phyloP scores from a whole-genome alignment of 306 rosid genomes.

The Mucuna pruriens region DNA sequence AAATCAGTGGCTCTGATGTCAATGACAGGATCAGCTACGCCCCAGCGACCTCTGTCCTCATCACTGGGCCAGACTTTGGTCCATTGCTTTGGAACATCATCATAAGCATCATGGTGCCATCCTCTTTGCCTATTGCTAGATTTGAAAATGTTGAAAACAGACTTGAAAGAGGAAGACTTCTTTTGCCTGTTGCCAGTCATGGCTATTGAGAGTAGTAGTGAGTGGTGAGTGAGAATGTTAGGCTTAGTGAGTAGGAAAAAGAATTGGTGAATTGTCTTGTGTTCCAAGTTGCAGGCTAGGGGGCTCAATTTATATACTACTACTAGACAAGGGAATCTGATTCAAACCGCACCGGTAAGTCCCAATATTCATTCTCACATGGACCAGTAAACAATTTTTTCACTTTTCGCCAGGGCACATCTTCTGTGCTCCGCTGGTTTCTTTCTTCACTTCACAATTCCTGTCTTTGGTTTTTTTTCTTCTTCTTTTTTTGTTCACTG shows the following conservation, averaged over 20 bases:
- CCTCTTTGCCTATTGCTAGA: slow-evolving; percentile 40
- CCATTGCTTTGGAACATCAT: slow-evolving; percentile 35
- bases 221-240: slow-evolving; percentile 25
- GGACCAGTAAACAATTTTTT: slow-evolving; percentile 31
- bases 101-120: slow-evolving; percentile 19
- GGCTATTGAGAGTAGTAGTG: background rate
- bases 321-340: slow-evolving; percentile 50
- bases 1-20: slow-evolving; percentile 65
- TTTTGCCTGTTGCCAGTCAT: slow-evolving; percentile 67
- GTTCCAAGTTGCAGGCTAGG: slow-evolving; percentile 19
- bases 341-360: slow-evolving; percentile 37
- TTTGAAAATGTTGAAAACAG: slow-evolving; percentile 67
- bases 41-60: slow-evolving; percentile 58
- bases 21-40: slow-evolving; percentile 72
- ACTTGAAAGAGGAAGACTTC: slow-evolving; percentile 54
- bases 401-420: slow-evolving; percentile 39
- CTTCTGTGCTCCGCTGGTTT: slow-evolving; percentile 52
- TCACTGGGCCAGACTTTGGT: slow-evolving; percentile 74
- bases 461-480: slow-evolving; percentile 24
- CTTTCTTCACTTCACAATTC: slow-evolving; percentile 40
- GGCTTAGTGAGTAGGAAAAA: slow-evolving; percentile 10
- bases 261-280: slow-evolving; percentile 35
- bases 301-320: slow-evolving; percentile 58
- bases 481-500: background rate
- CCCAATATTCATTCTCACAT: slow-evolving; percentile 45